Evolutionary conservation across 768 basidiomycete species (phyloP).

Genomic region (Galerina marginata): DNA sequence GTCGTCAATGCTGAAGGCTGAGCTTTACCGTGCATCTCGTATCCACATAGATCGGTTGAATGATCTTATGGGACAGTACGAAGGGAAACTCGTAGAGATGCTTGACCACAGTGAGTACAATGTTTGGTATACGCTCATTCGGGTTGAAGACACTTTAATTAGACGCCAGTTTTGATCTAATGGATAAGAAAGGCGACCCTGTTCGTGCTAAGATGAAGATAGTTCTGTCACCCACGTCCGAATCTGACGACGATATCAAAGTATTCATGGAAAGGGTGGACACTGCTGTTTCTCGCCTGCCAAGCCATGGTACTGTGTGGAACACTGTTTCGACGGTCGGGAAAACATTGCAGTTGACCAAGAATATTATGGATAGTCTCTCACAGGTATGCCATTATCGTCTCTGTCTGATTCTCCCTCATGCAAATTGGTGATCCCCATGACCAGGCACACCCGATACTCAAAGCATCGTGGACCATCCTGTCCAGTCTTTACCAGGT

Average conservation of each 20-base stretch:
- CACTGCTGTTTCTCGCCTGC: too few species aligned
- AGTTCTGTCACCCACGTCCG: not conserved
- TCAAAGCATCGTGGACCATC: not conserved
- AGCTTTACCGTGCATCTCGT: not conserved
- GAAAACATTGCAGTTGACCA: too few species aligned
- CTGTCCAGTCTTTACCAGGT: not conserved
- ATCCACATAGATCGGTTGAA: too few species aligned
- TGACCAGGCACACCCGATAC: slow-evolving; percentile 2
- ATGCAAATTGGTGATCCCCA: too few species aligned
- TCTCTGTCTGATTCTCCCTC: too few species aligned
- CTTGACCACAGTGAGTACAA: not conserved
- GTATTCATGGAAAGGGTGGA: too few species aligned
- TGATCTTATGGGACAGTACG: not conserved
- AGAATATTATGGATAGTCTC: too few species aligned
- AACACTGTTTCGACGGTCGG: too few species aligned
- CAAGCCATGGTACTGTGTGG: too few species aligned
- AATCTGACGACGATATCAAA: too few species aligned
- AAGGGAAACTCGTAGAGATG: not conserved
- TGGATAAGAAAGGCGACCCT: not conserved
- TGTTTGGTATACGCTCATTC: not conserved
- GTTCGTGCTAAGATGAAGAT: not conserved
- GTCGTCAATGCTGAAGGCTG: not conserved
- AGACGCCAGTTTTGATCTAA: not conserved
- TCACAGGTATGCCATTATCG: too few species aligned
- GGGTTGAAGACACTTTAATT: not conserved